A percentile compares a stretch with the other conserved stretches of the same genome.
These are phyloP conservation scores for Vanderwaltozyma yarrowii DNA, from an alignment of 805 yeast species.

Conservation along the genomic window DNA sequence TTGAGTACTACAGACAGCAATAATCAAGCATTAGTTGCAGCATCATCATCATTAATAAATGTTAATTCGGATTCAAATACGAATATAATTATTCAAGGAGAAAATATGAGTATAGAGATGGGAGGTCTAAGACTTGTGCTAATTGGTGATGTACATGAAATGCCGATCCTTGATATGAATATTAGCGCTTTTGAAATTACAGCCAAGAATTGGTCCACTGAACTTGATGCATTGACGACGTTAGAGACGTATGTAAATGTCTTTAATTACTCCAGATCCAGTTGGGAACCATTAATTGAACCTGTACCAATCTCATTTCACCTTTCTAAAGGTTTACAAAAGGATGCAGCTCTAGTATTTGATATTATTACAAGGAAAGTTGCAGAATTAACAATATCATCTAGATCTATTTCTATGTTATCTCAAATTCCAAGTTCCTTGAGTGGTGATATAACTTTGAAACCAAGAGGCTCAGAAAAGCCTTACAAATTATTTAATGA, in stretches of 20 bases:
- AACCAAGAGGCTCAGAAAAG: conserved; percentile 65
- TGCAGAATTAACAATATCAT: conserved; percentile 73
- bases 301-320: conserved; percentile 75
- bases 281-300: conserved; percentile 93
- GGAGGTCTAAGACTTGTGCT: conserved; percentile 74
- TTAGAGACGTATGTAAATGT: conserved; percentile 62
- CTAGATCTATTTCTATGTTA: conserved; percentile 67
- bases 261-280: conserved; percentile 78
- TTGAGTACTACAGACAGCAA: neutral
- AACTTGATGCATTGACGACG: conserved; percentile 56
- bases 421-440: conserved; percentile 57
- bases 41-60: neutral
- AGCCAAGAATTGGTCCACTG: conserved; percentile 82
- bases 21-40: no score
- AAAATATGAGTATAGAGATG: conserved; percentile 51
- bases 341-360: conserved; percentile 41
- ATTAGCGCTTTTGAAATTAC: conserved; percentile 56
- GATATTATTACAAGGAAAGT: conserved; percentile 66
- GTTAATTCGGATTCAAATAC: conserved; percentile 16
- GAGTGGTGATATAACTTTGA: conserved; percentile 41
- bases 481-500: conserved; percentile 77
- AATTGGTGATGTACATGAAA: conserved; percentile 84
- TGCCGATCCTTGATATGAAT: conserved; percentile 75
- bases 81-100: conserved; percentile 49
- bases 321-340: conserved; percentile 39